Percentiles rank a stretch among this genome's conserved stretches.
These are phyloP conservation scores for Abelmoschus esculentus DNA, from an alignment of 345 rosid genomes.

Conservation along the genomic window DNA sequence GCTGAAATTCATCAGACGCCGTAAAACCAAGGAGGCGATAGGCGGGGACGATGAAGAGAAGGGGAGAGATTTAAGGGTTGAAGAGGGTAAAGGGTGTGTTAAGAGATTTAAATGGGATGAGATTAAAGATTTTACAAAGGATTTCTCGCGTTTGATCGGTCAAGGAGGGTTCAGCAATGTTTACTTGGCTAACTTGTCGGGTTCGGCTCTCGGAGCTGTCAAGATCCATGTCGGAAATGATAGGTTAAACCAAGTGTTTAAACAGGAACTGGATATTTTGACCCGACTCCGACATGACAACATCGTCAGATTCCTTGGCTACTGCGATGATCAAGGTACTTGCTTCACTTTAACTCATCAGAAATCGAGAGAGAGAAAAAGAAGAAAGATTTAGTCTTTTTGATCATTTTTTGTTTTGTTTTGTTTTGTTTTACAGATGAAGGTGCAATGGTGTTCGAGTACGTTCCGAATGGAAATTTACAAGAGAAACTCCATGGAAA, in stretches of 20 bases:
- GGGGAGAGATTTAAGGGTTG: not conserved
- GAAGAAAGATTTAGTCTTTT: too few species aligned
- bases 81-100: constrained; percentile 11
- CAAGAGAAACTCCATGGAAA: constrained; percentile 56
- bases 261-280: too few species aligned
- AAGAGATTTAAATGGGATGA: constrained; percentile 48
- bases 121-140: constrained; percentile 36
- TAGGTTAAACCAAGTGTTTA: too few species aligned
- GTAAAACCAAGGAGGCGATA: not conserved
- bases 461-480: constrained; percentile 57
- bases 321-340: too few species aligned
- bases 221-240: too few species aligned
- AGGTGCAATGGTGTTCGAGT: constrained; percentile 50
- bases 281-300: too few species aligned
- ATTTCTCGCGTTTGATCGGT: constrained; percentile 56
- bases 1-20: constrained; percentile 22
- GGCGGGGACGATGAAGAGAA: constrained; percentile 1
- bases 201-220: too few species aligned
- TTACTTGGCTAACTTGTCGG: constrained; percentile 14
- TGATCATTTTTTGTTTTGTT: too few species aligned
- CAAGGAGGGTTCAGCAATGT: constrained; percentile 63
- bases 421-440: too few species aligned
- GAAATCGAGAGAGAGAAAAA: too few species aligned
- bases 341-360: too few species aligned
- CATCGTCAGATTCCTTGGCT: too few species aligned